Evolutionary conservation across 2,329 filamentous ascomycete species (phyloP), one percentile per base, ranked within the genome.

Genomic region (Fusarium albosuccineum): DNA sequence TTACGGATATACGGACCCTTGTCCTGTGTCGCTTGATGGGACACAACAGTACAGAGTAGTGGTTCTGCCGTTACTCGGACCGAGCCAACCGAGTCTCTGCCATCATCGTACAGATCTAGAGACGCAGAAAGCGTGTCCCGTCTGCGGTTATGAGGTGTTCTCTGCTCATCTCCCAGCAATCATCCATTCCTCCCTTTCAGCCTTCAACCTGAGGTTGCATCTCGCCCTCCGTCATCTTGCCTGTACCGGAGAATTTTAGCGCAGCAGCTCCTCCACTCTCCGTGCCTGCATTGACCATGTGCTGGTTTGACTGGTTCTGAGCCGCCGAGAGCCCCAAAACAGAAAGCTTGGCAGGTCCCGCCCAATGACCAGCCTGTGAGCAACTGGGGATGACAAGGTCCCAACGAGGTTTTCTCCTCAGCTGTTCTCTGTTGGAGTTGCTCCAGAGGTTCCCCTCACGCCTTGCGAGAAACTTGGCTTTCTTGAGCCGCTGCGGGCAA

Each of bases 201-300:
- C 54, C 37, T 26, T 56, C 26, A 8, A 41, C 46, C 50, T 57
- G 45, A 51, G 48, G 60, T 34, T 56, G 36, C 42, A 49, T 56
- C 33, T 57, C 59, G 17, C n/a, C 37, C 44, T 34, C 55, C 64
- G 51, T 65, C 64, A 67, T 65, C 44, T 39, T 67, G 60, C 64
- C 67, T 67, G 29, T 40, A 42, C 30, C 39, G 48, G 29, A 56
- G 51, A 58, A 54, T 57, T 62, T 53, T 49, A 55, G 60, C 33
- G 64, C 55, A 46, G 36, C 52, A 50, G 53, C 26, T 58, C 48
- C 60, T 62, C 64, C 60, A 57, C 54, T 68, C 64, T 50, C 57
- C 66, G 61, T 62, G 44, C 57, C 60, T 67, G 60, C 64, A 57
- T 40, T 50, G 58, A 55, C 56, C 70, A 71, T 72, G 70, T 73